These are phyloP conservation scores for Trichocladium uniseriatum DNA, from an alignment of 495 filamentous ascomycete genomes.

Conservation along the genomic window DNA sequence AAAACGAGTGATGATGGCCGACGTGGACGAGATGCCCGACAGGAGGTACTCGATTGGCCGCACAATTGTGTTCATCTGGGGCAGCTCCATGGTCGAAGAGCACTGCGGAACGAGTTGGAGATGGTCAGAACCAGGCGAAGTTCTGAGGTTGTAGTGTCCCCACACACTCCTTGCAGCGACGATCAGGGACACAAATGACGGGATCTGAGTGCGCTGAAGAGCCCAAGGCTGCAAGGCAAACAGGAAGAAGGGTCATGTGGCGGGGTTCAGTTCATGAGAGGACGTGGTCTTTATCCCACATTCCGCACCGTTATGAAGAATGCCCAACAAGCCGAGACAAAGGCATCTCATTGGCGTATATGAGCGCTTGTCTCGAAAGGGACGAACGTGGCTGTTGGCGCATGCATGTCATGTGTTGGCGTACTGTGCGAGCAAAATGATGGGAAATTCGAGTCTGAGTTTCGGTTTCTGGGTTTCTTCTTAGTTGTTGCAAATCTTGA, in stretches of 20 bases:
- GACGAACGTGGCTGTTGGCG: not conserved
- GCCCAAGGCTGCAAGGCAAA: no score
- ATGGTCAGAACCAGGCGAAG: not conserved
- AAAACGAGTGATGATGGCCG: constrained; percentile 21
- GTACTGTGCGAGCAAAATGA: not conserved
- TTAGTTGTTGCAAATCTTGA: no score
- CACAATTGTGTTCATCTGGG: constrained; percentile 1
- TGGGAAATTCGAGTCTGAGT: no score
- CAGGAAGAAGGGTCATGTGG: no score
- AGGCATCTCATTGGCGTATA: not conserved
- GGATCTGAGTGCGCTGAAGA: no score
- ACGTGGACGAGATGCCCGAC: constrained; percentile 19
- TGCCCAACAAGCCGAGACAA: not conserved
- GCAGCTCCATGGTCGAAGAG: constrained; percentile 1
- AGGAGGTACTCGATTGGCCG: constrained; percentile 20
- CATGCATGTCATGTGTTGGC: not conserved
- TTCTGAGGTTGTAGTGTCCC: no score
- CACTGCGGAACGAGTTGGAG: not conserved
- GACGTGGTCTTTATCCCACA: not conserved
- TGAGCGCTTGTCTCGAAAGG: not conserved
- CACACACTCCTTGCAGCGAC: no score
- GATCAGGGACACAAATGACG: no score
- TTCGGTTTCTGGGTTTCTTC: no score
- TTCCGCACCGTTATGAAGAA: not conserved
- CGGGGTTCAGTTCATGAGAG: no score